These are phyloP conservation scores for Nevesoporus exiguus DNA, from an alignment of 768 basidiomycete species.

Conservation along the genomic window DNA sequence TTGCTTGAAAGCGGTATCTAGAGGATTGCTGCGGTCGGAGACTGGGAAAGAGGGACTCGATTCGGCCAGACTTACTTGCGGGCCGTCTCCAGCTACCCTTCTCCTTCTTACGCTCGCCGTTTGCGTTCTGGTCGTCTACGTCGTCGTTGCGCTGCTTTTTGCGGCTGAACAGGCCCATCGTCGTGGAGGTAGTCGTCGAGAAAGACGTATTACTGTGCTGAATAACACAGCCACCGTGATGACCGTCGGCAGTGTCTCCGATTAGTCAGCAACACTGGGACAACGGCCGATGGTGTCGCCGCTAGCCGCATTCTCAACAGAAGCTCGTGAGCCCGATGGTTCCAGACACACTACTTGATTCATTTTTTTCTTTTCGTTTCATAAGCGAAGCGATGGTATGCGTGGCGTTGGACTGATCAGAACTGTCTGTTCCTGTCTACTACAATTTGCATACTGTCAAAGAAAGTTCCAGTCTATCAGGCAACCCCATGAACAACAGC, in stretches of 20 bases:
- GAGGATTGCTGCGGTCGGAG: conserved; percentile 14
- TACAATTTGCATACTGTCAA: too few species aligned
- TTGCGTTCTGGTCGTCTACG: conserved; percentile 37
- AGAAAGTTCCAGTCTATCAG: background rate
- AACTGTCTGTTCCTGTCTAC: too few species aligned
- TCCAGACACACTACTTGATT: too few species aligned
- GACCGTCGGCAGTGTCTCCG: background rate
- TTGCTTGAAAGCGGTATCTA: conserved; percentile 98
- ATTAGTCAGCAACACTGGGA: conserved; percentile 10
- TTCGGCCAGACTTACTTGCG: conserved; percentile 57
- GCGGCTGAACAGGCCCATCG: conserved; percentile 60
- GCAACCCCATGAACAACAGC: background rate
- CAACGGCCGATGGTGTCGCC: too few species aligned
- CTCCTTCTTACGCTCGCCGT: conserved; percentile 64
- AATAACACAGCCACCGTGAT: conserved; percentile 12
- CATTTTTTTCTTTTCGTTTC: too few species aligned
- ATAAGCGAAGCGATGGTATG: too few species aligned
- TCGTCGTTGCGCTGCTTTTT: conserved; percentile 39
- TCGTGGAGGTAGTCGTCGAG: conserved; percentile 15
- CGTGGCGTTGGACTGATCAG: too few species aligned
- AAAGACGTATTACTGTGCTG: background rate
- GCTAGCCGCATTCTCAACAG: too few species aligned
- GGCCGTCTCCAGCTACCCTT: conserved; percentile 81
- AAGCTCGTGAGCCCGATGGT: too few species aligned
- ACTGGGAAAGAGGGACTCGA: conserved; percentile 3